Base-by-base conservation (phyloP, 2,329 filamentous ascomycete genomes). In the Albifimbria verrucaria region DNA sequence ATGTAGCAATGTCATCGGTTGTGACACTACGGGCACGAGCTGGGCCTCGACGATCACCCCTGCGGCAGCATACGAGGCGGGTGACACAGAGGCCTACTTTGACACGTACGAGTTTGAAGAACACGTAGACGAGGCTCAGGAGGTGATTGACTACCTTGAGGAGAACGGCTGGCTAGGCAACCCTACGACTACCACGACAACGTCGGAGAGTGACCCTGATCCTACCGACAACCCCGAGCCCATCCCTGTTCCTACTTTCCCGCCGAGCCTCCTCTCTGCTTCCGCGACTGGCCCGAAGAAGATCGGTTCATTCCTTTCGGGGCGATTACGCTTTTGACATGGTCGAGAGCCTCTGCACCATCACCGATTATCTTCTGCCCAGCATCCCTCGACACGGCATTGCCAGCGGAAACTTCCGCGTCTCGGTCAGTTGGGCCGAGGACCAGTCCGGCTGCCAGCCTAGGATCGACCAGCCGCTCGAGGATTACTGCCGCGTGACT, bases 1-100 rank as follows among this genome's bases (percentile, higher is more conserved):
- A 2, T 55, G 53, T 26, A 49, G 52, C 43, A 44, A 21, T 4
- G 43, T 53, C 17, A 18, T 44, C 11, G 53, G 52, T 18, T 55
- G 50, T 32, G 53, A 55, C n/a, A 28, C 43, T 20, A 47, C 36
- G 15, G 53, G 52, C 42, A 48, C 41, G 26, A 48, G 43, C 15
- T 9, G 11, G 17, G 49, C 53, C 15, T 46, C 41, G 23, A 49
- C 46, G 41, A 25, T 52, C 52, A 48, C 45, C 12, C 22, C 22
- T 7, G 45, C 45, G 11, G 6, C 45, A 7, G 45, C 43, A 15
- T n/a, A n/a, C 41, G 17, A 18, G 41, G 41, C 41, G 41, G 41
- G 26, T 32, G 26, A 32, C 26, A 32, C 26, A 15, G 26, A 32
- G 26, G 26, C 26, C 26, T 32, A 32, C 26, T 32, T 32, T 32